Conservation (phyloP, 257 asterid species). For the Primulina eburnea region DNA sequence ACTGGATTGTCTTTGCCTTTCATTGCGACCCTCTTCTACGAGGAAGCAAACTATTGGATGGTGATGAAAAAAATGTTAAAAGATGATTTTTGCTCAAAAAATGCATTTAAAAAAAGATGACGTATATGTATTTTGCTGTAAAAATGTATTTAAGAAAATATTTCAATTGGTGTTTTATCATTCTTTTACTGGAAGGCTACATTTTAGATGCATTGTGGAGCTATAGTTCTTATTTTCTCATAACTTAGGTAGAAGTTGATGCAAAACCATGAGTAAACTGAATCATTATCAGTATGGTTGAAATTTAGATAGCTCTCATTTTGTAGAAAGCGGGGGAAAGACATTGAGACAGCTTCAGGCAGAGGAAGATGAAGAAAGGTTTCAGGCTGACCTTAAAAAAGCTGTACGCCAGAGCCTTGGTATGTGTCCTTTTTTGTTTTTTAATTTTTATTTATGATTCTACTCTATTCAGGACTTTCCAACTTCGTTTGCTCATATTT, state of each 20-base stretch:
- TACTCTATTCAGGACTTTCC: not conserved
- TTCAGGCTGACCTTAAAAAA: conserved; percentile 84
- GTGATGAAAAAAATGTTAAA: not conserved
- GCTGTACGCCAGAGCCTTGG: conserved; percentile 95
- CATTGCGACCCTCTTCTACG: not conserved
- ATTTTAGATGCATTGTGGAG: conserved; percentile 1
- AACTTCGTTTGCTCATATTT: conserved; percentile 3
- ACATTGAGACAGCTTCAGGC: conserved; percentile 66
- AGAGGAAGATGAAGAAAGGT: conserved; percentile 91
- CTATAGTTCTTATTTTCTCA: conserved; percentile 1
- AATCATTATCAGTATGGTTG: no score
- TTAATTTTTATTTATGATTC: conserved; percentile 23
- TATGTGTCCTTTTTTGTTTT: conserved; percentile 30
- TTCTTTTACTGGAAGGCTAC: conserved; percentile 12
- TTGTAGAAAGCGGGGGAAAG: conserved; percentile 55
- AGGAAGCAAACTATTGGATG: not conserved
- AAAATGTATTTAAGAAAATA: not conserved
- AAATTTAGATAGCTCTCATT: not conserved
- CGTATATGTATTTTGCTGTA: not conserved
- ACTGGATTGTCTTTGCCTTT: not conserved
- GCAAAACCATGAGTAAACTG: not conserved
- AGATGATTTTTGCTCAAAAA: not conserved
- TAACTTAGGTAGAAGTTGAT: not conserved
- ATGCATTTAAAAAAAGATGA: not conserved
- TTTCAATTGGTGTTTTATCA: not conserved